Percentiles rank a stretch among this genome's conserved stretches.
phyloP scores from a whole-genome alignment of 495 filamentous ascomycete genomes.

The Penicillium bovifimosum region DNA sequence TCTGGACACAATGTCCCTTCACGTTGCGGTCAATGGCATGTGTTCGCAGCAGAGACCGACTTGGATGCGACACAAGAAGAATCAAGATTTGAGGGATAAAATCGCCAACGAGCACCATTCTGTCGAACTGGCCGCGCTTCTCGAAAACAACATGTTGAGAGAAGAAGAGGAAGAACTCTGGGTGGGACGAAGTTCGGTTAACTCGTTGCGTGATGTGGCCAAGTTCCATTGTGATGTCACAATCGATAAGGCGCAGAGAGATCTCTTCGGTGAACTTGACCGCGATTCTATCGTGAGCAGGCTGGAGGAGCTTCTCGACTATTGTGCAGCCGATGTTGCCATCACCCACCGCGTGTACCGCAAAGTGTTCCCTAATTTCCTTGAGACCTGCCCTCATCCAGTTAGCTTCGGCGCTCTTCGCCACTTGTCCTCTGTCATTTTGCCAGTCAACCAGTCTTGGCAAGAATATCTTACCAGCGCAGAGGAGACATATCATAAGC shows the following conservation, averaged over 20 bases:
- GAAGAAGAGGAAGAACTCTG: slow-evolving; percentile 93
- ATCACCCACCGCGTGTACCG: slow-evolving; percentile 90
- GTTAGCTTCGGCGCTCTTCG: slow-evolving; percentile 94
- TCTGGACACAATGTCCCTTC: slow-evolving; percentile 96
- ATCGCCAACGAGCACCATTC: slow-evolving; percentile 65
- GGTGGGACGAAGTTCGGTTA: slow-evolving; percentile 90
- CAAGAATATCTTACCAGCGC: slow-evolving; percentile 72
- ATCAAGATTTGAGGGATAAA: slow-evolving; percentile 75
- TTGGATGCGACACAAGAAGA: slow-evolving; percentile 95
- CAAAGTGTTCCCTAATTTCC: slow-evolving; percentile 83
- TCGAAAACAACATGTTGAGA: slow-evolving; percentile 58
- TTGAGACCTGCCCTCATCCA: slow-evolving; percentile 87
- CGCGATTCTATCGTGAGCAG: slow-evolving; percentile 59
- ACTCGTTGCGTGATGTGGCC: slow-evolving; percentile 92
- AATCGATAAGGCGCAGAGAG: slow-evolving; percentile 84
- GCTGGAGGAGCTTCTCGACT: slow-evolving; percentile 80
- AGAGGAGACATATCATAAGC: slow-evolving; percentile 74
- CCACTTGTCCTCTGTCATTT: slow-evolving; percentile 84
- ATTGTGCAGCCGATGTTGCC: slow-evolving; percentile 92
- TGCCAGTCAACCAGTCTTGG: slow-evolving; percentile 88
- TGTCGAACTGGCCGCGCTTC: slow-evolving; percentile 62
- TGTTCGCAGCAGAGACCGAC: slow-evolving; percentile 92
- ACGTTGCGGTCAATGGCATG: slow-evolving; percentile 98
- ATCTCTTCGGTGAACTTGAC: slow-evolving; percentile 82
- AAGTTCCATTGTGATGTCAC: slow-evolving; percentile 90